Percentiles rank a stretch among this genome's conserved stretches.
phyloP scores from a whole-genome alignment of 164 flowering plant genomes.

The Magnolia sinica region DNA sequence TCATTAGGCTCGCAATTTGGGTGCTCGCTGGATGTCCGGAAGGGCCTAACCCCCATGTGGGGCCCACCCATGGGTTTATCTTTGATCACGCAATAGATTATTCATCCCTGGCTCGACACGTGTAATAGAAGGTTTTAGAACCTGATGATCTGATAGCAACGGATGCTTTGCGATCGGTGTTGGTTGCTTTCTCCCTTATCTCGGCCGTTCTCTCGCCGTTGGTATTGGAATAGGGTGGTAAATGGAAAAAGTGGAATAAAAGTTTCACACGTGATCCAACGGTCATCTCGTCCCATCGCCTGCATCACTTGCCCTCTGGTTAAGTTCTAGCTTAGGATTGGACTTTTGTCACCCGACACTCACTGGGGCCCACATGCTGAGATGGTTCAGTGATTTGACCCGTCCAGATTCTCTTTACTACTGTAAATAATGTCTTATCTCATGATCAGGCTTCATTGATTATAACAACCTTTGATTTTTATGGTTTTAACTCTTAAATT shows the following conservation, averaged over 20 bases:
- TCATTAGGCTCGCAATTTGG: constrained; percentile 33
- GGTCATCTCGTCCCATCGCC: constrained; percentile 3
- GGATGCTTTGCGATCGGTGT: neutral
- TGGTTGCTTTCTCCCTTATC: neutral
- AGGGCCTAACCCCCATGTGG: constrained; percentile 17
- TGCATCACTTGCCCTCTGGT: neutral
- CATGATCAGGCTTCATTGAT: no score
- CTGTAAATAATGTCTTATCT: no score
- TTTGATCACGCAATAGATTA: neutral
- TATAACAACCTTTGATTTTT: no score
- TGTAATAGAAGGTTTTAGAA: neutral
- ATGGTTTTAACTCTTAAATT: no score
- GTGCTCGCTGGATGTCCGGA: constrained; percentile 22
- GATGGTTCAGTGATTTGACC: no score
- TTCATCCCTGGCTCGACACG: neutral
- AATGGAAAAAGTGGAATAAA: constrained; percentile 13
- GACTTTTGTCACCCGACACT: no score
- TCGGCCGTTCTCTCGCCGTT: constrained; percentile 8
- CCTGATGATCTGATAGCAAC: neutral
- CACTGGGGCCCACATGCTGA: no score
- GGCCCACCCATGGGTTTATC: constrained; percentile 11
- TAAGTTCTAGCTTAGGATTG: no score
- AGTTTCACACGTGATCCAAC: constrained; percentile 15
- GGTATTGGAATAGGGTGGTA: neutral
- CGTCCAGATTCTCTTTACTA: no score